These are phyloP conservation scores for Mariannaea sp. DNA, from an alignment of 2,329 filamentous ascomycete species.

Conservation along the genomic window DNA sequence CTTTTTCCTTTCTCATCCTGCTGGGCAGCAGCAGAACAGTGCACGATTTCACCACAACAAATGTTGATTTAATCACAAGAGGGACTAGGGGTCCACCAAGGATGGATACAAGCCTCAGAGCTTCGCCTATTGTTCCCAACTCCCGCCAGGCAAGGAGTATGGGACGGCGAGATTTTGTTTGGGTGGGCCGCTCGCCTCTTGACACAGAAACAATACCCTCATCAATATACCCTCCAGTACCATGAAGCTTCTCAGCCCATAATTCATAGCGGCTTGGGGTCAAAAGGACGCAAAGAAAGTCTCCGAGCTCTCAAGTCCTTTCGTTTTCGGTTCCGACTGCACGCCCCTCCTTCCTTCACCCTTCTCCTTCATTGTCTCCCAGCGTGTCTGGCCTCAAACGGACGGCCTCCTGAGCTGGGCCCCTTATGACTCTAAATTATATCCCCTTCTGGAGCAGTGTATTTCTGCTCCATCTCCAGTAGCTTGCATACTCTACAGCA, in stretches of 20 bases:
- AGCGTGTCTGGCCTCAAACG: neutral
- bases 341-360: neutral
- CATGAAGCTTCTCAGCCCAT: neutral
- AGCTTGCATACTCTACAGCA: no score
- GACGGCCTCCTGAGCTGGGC: neutral
- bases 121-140: neutral
- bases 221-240: slow-evolving; percentile 10
- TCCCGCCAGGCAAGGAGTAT: neutral
- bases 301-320: neutral
- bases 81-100: neutral
- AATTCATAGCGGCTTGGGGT: neutral
- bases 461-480: neutral
- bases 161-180: neutral
- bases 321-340: neutral
- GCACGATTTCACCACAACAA: no score
- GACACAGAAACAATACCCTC: neutral
- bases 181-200: slow-evolving; percentile 1
- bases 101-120: neutral
- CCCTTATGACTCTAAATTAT: no score
- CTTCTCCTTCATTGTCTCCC: no score
- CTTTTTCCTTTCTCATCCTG: slow-evolving; percentile 1
- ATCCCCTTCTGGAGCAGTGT: neutral
- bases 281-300: neutral
- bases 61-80: neutral
- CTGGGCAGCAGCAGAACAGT: no score